Evolutionary conservation across 139 green algal genomes (phyloP).

Genomic region (Ettlia oleoabundans): DNA sequence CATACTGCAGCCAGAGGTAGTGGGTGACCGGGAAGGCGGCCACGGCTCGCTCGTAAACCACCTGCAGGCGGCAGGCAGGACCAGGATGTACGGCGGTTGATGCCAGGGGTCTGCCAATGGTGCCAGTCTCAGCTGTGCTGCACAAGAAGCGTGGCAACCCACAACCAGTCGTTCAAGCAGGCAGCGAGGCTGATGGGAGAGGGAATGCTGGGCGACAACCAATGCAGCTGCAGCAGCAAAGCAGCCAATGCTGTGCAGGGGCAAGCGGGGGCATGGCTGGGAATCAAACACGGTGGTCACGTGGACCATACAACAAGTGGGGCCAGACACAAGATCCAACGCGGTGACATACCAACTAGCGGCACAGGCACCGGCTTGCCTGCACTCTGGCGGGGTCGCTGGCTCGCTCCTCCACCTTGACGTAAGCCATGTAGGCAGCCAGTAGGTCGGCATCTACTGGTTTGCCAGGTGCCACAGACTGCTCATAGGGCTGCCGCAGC

Average conservation of each 20-base stretch:
- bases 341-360: too few relatives aligned
- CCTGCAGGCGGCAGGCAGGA: slow-evolving; percentile 36
- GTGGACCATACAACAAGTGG: too few relatives aligned
- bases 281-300: neutral
- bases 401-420: slow-evolving; percentile 62
- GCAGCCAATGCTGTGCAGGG: neutral
- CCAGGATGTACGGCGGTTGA: too few relatives aligned
- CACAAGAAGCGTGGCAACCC: too few relatives aligned
- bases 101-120: too few relatives aligned
- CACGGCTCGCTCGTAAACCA: slow-evolving; percentile 84
- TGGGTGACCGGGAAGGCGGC: slow-evolving; percentile 81
- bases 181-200: too few relatives aligned
- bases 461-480: slow-evolving; percentile 44
- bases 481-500: slow-evolving; percentile 65
- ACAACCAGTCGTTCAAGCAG: too few relatives aligned
- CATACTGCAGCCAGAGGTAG: slow-evolving; percentile 84
- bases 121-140: too few relatives aligned
- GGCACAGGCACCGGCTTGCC: neutral
- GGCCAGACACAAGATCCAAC: neutral
- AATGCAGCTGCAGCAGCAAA: too few relatives aligned
- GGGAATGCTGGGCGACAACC: too few relatives aligned
- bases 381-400: slow-evolving; percentile 64
- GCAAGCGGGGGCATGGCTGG: neutral
- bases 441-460: slow-evolving; percentile 65
- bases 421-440: slow-evolving; percentile 80